Conservation (phyloP, 164 flowering plant genomes). For the Liriodendron chinense region DNA sequence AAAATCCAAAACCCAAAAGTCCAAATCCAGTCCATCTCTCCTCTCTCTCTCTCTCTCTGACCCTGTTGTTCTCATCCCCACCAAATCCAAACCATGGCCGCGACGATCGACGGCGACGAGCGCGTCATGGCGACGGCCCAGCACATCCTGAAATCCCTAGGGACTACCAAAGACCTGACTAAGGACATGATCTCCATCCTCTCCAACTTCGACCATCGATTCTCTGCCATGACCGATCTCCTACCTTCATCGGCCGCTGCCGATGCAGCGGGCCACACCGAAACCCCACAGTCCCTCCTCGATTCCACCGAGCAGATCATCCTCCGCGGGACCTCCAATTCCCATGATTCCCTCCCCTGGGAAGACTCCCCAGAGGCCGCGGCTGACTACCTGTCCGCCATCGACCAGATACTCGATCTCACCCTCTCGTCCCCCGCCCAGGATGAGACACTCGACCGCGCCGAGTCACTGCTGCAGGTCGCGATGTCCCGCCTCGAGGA, state of each 20-base stretch:
- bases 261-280: background rate
- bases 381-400: conserved; percentile 38
- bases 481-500: conserved; percentile 69
- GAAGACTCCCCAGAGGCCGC: conserved; percentile 40
- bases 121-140: conserved; percentile 66
- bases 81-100: conserved; percentile 5
- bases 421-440: conserved; percentile 13
- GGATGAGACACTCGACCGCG: conserved; percentile 25
- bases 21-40: background rate
- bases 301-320: conserved; percentile 40
- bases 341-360: conserved; percentile 25
- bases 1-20: background rate
- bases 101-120: conserved; percentile 49
- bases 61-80: background rate
- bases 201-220: conserved; percentile 57
- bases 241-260: conserved; percentile 11
- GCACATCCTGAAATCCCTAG: conserved; percentile 51
- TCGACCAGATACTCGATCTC: conserved; percentile 45
- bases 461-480: conserved; percentile 44
- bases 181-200: conserved; percentile 69
- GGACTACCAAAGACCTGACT: conserved; percentile 42
- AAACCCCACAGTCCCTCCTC: conserved; percentile 7
- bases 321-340: conserved; percentile 27
- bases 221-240: conserved; percentile 40
- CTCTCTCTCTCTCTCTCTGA: background rate